Conservation (phyloP, 495 filamentous ascomycete species). For the Thozetella sp. region DNA sequence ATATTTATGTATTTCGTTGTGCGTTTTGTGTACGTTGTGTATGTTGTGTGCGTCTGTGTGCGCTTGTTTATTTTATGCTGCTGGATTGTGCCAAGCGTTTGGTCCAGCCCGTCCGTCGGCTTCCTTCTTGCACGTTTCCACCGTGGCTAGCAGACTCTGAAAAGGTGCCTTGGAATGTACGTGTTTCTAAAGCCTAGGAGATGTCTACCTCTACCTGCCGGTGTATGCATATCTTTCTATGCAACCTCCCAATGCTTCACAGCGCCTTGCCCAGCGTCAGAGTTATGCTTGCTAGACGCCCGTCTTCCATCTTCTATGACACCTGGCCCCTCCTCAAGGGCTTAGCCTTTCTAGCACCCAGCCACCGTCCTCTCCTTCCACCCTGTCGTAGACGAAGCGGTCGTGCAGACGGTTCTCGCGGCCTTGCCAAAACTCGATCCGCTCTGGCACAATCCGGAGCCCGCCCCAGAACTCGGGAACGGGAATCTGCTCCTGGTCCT, state of each 20-base stretch:
- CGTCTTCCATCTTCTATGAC: neutral
- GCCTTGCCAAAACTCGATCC: constrained; percentile 95
- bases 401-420: constrained; percentile 86
- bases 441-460: constrained; percentile 79
- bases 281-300: neutral
- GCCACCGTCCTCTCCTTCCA: constrained; percentile 9
- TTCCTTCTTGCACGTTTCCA: too few species aligned
- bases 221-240: neutral
- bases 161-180: too few species aligned
- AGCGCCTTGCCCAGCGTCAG: too few species aligned
- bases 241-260: neutral
- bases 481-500: constrained; percentile 75
- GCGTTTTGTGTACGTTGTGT: constrained; percentile 5
- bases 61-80: constrained; percentile 5
- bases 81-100: constrained; percentile 5
- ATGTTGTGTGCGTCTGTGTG: constrained; percentile 6
- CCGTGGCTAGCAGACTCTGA: too few species aligned
- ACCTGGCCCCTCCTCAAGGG: neutral
- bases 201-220: too few species aligned
- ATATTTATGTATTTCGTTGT: constrained; percentile 8
- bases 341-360: constrained; percentile 3
- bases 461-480: constrained; percentile 96
- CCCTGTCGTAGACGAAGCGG: constrained; percentile 62
- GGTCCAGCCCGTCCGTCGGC: too few species aligned
- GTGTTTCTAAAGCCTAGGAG: too few species aligned